Evolutionary conservation across 1,139 yeast genomes (phyloP).

Genomic region (Kodamaea ohmeri): DNA sequence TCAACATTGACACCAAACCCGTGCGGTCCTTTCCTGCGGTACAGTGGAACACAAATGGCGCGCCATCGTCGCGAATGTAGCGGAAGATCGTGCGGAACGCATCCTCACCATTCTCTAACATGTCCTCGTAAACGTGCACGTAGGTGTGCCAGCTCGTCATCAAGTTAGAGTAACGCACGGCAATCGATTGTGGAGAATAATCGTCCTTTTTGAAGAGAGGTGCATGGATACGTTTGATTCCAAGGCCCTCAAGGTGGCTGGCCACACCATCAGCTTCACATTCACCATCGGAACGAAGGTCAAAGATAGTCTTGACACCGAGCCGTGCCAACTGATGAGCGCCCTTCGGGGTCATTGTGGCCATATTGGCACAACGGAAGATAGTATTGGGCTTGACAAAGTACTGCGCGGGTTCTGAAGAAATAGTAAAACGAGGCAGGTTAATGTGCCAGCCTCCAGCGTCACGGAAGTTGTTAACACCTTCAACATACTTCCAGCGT

Average conservation of each 20-base stretch:
- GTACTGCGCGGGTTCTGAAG: constrained; percentile 17
- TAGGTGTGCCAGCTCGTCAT: constrained; percentile 64
- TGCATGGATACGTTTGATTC: constrained; percentile 50
- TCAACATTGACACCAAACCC: constrained; percentile 68
- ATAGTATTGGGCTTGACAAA: constrained; percentile 55
- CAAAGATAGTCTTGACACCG: constrained; percentile 59
- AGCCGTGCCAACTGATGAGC: constrained; percentile 36
- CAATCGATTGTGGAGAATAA: constrained; percentile 65
- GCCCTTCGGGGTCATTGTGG: constrained; percentile 49
- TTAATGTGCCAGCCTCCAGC: constrained; percentile 69
- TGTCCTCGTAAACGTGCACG: constrained; percentile 60
- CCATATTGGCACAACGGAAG: constrained; percentile 65
- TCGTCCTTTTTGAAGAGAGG: constrained; percentile 61
- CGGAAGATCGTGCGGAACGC: constrained; percentile 49
- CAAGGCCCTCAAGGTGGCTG: constrained; percentile 32
- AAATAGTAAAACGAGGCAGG: constrained; percentile 26
- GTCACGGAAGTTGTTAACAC: constrained; percentile 74
- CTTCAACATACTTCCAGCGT: constrained; percentile 64
- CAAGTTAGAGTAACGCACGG: constrained; percentile 53
- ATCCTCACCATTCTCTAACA: constrained; percentile 47
- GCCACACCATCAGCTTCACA: constrained; percentile 50
- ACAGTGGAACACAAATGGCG: constrained; percentile 67
- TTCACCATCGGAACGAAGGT: constrained; percentile 66
- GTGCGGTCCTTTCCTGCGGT: constrained; percentile 89
- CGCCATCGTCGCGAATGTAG: constrained; percentile 52